Evolutionary conservation across 208 protist species (phyloP), one percentile per base, ranked within the genome.

Genomic region (Novymonas esmeraldas): DNA sequence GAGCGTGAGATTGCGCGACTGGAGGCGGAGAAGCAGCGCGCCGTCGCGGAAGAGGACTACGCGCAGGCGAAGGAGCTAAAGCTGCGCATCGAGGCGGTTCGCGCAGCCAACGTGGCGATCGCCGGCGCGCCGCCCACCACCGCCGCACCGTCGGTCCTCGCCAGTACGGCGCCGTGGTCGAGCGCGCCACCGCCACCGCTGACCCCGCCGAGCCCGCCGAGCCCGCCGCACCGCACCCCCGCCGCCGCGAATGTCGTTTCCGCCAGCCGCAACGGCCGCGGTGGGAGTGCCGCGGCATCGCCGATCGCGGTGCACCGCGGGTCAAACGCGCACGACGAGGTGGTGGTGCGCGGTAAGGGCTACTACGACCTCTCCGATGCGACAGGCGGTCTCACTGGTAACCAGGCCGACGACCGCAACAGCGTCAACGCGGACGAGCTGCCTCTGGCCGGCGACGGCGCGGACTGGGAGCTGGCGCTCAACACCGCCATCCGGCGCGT

Each of bases 1-100:
- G 73, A 81, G 20, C 73, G 60, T 0, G 44, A 90, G 62, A 79
- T 97, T 36, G 76, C 67, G 14, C 24, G 52, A 34, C 66, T 97
- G 5, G 84, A 95, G 56, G 31, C 71, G 58, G 76, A 88, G 54
- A 97, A 97, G 55, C 24, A 51, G n/a, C 61, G 63, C 31, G 91
- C 91, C 7, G 82, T 95, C 16, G 55, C 70, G 24, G 50, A 77
- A 44, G 93, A 97, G 64, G 80, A 97, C 69, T 96, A 94, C 66
- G 59, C 29, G 31, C 66, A 67, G 18, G 91, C 93, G 44, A 97
- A 96, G 73, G 49, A 82, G 26, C 63, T 97, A 18, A 96, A 95
- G 61, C 55, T 54, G 44, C 67, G 80, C 46, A 97, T 97, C 42
- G 84, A 89, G n/a, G 54, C 58, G 24, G 64, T 95, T 9, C 73